phyloP scores from a whole-genome alignment of 331 rosid species.

The Spiraea crenata region DNA sequence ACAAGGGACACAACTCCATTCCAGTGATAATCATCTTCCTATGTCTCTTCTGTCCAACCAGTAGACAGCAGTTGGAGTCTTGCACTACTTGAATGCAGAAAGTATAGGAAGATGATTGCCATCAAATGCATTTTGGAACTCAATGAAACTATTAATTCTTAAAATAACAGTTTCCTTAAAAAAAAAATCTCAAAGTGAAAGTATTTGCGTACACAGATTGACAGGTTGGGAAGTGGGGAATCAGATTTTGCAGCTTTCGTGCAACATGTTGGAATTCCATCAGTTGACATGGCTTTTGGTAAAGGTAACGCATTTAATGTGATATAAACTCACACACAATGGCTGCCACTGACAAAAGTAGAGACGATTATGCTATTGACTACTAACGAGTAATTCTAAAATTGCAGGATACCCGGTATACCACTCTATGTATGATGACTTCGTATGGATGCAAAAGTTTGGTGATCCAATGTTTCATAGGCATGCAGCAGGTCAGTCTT shows the following conservation, averaged over 20 bases:
- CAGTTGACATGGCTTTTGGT: slow-evolving; percentile 48
- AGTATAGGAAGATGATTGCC: background rate
- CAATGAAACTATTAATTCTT: slow-evolving; percentile 20
- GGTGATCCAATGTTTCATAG: slow-evolving; percentile 75
- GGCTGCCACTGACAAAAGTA: background rate
- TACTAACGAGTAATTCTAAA: background rate
- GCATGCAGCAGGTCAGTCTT: slow-evolving; percentile 69
- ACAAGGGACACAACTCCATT: background rate
- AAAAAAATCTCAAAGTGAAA: too few relatives aligned
- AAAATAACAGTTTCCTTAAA: background rate
- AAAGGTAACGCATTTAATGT: slow-evolving; percentile 35
- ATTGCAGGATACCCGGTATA: slow-evolving; percentile 58
- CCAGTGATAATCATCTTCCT: background rate
- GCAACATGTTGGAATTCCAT: slow-evolving; percentile 78
- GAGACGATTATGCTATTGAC: background rate
- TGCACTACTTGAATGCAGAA: background rate
- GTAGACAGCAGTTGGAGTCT: background rate
- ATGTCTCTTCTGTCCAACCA: background rate
- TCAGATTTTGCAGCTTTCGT: slow-evolving; percentile 70
- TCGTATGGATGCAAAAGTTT: slow-evolving; percentile 69
- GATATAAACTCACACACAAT: background rate
- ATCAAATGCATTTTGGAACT: slow-evolving; percentile 6
- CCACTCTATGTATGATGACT: slow-evolving; percentile 78
- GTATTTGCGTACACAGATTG: slow-evolving; percentile 37
- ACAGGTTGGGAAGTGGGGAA: slow-evolving; percentile 64